A percentile compares a stretch with the other conserved stretches of the same genome.
Evolutionary conservation across 2,329 filamentous ascomycete species (phyloP).

Genomic region (Pezicula neosporulosa): DNA sequence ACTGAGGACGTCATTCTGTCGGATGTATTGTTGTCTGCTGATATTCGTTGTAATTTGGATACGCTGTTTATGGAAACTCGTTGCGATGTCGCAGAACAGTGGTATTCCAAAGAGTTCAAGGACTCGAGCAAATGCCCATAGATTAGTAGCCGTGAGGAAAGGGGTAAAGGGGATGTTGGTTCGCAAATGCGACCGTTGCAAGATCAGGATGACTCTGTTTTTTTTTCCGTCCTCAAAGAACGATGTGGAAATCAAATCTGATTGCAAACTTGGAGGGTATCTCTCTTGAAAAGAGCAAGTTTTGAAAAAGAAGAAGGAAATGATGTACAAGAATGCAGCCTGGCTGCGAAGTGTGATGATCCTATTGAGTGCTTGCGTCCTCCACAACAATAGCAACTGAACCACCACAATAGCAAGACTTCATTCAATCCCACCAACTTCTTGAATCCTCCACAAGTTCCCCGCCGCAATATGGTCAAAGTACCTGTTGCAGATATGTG

Average conservation of each 20-base stretch:
- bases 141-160: slow-evolving; percentile 20
- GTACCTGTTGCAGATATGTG: too few relatives aligned
- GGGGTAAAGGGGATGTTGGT: slow-evolving; percentile 17
- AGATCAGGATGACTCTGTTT: slow-evolving; percentile 29
- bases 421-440: slow-evolving; percentile 7
- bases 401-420: slow-evolving; percentile 14
- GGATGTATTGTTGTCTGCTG: slow-evolving; percentile 5
- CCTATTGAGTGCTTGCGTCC: slow-evolving; percentile 20
- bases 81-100: slow-evolving; percentile 11
- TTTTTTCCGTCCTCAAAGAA: slow-evolving; percentile 30
- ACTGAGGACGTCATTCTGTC: slow-evolving; percentile 63
- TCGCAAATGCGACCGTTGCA: slow-evolving; percentile 28
- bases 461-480: too few relatives aligned
- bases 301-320: slow-evolving; percentile 23
- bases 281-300: slow-evolving; percentile 25
- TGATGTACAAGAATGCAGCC: slow-evolving; percentile 32
- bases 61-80: slow-evolving; percentile 6
- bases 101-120: slow-evolving; percentile 19
- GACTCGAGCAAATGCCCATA: slow-evolving; percentile 17
- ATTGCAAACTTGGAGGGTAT: slow-evolving; percentile 31
- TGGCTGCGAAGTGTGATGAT: slow-evolving; percentile 22
- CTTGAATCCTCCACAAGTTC: slow-evolving; percentile 6
- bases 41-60: slow-evolving; percentile 2
- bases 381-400: slow-evolving; percentile 23
- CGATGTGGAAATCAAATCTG: slow-evolving; percentile 32